Base-by-base conservation (phyloP, 2,329 filamentous ascomycete genomes). In the Lasiodiplodia hormozganensis region DNA sequence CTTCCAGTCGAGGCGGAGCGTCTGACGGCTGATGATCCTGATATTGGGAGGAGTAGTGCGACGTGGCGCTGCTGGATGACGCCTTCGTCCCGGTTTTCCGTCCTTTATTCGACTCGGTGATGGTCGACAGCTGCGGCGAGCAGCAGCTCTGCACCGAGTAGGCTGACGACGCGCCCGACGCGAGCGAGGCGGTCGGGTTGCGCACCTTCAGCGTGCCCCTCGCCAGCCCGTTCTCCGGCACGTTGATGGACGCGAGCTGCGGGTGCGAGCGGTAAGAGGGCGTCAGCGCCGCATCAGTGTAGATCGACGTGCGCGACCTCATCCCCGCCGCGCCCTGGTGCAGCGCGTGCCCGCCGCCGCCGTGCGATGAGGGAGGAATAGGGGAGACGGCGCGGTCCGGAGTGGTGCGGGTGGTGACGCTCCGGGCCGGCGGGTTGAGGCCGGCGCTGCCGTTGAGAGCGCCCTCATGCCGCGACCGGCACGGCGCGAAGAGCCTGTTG, bases 401-500 rank as follows among this genome's bases (percentile, higher is more conserved):
- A 47, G 40, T 47, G 40, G 40, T 47, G 40, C 40, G 40, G 40
- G 16, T 47, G 6, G 40, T 47, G 40, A 47, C 40, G 40, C 40
- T 47, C 40, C 40, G 40, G 16, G 40, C 40, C 6, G 40, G 40
- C 40, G 40, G 40, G 18, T 18, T 47, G 40, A 47, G 40, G 40
- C 40, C 40, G 40, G 5, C 40, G 40, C 16, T n/a, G 40, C 40
- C 40, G 16, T 16, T 47, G 40, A 47, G 40, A 7, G 40, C 40
- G 10, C 31, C 31, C 7, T 57, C 53, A 34, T 31, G 34, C 28
- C 53, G 53, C 53, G 53, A 57, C 53, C 53, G 34, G 53, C 53
- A 57, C 31, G 53, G 53, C 53, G 53, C 53, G 28, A 57, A 57
- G 28, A 57, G 53, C 53, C 34, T 38, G 53, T 57, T 57, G 16